Percentiles rank a stretch among this genome's conserved stretches.
Evolutionary conservation across 177 flowering plant genomes (phyloP).

Genomic region (Vitis hybrid): DNA sequence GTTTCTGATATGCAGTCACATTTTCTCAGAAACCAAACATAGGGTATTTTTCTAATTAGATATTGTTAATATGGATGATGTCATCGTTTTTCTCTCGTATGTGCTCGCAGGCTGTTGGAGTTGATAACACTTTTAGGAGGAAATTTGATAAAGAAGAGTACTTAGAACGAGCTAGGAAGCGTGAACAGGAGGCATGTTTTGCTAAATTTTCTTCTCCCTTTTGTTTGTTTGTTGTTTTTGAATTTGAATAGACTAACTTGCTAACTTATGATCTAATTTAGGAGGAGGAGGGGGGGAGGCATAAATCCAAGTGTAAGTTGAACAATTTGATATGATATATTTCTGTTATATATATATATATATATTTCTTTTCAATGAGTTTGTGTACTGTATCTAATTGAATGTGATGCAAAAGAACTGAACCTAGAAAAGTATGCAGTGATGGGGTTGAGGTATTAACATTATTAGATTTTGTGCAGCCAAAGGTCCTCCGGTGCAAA

Average conservation of each 20-base stretch:
- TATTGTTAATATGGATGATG: too few species aligned
- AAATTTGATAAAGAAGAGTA: conserved; percentile 70
- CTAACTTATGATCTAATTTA: neutral
- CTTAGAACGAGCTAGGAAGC: conserved; percentile 79
- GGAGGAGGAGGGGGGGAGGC: conserved; percentile 53
- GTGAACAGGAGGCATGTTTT: conserved; percentile 61
- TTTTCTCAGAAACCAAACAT: too few species aligned
- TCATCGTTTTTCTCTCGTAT: neutral
- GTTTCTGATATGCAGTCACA: too few species aligned
- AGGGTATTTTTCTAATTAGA: too few species aligned
- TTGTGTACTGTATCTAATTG: neutral
- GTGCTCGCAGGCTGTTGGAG: conserved; percentile 13
- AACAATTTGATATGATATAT: neutral
- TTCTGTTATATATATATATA: neutral
- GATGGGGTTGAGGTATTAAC: neutral
- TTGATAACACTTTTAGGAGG: conserved; percentile 47
- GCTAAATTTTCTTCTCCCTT: neutral
- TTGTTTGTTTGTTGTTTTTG: neutral
- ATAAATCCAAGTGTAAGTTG: conserved; percentile 69
- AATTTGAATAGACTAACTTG: neutral
- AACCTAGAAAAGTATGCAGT: neutral
- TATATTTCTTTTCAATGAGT: neutral
- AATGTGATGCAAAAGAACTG: neutral
- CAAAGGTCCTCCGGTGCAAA: conserved; percentile 89
- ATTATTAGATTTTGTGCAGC: conserved; percentile 35